These are phyloP conservation scores for Coriolopsis trogii DNA, from an alignment of 1,284 basidiomycete genomes.

Conservation along the genomic window DNA sequence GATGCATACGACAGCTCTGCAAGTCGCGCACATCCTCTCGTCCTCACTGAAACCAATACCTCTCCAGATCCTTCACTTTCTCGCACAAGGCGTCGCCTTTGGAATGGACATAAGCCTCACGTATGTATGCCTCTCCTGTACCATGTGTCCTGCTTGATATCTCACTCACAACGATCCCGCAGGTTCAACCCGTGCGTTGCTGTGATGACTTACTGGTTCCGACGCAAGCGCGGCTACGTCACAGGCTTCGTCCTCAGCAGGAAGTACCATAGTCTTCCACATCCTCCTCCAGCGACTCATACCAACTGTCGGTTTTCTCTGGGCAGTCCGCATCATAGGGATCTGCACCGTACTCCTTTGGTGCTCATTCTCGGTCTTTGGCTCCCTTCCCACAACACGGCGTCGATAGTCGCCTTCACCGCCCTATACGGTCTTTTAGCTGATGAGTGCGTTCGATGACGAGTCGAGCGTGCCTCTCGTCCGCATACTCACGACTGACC, in stretches of 20 bases:
- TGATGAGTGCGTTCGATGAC: neutral
- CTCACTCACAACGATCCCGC: too few relatives aligned
- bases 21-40: neutral
- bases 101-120: constrained; percentile 37
- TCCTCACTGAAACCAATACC: neutral
- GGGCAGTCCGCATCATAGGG: constrained; percentile 47
- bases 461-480: neutral
- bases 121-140: constrained; percentile 21
- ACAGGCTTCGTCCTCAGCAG: constrained; percentile 24
- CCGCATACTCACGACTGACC: neutral
- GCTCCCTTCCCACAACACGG: constrained; percentile 18
- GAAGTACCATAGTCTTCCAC: constrained; percentile 67
- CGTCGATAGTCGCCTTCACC: constrained; percentile 18
- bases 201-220: constrained; percentile 41
- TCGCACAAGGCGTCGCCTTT: constrained; percentile 39
- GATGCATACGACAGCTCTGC: constrained; percentile 36
- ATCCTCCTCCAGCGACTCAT: constrained; percentile 65
- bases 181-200: constrained; percentile 24
- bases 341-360: constrained; percentile 18
- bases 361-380: constrained; percentile 18
- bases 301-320: constrained; percentile 55
- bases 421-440: constrained; percentile 22
- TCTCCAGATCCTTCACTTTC: constrained; percentile 34
- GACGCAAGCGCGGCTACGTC: constrained; percentile 30
- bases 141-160: neutral